Conservation (phyloP, 805 yeast genomes). For the Spathaspora gorwiae region DNA sequence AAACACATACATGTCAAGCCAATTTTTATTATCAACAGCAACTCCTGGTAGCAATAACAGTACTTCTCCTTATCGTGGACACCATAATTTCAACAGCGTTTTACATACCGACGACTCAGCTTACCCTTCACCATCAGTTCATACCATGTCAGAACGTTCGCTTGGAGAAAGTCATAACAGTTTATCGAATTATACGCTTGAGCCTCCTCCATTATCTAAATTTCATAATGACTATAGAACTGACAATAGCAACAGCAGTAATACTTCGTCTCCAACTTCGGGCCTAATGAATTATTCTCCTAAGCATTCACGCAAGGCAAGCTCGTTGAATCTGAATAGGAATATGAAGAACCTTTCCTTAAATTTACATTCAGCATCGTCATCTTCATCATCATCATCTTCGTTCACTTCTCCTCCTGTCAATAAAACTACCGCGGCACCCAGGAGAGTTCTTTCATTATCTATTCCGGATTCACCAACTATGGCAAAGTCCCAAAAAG, state of each 20-base stretch:
- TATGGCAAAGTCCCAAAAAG: neutral
- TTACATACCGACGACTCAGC: too few species aligned
- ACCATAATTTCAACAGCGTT: too few species aligned
- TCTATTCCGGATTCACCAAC: slow-evolving; percentile 1
- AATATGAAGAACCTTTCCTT: slow-evolving; percentile 37
- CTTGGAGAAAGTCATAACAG: neutral
- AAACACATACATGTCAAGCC: too few species aligned
- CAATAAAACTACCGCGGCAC: neutral
- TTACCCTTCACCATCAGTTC: neutral
- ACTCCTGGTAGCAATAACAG: too few species aligned
- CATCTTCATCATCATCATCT: slow-evolving; percentile 1
- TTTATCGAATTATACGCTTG: neutral
- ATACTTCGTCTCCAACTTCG: neutral
- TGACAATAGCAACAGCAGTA: neutral
- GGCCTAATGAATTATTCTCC: slow-evolving; percentile 32
- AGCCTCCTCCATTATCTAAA: neutral
- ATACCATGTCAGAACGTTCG: neutral
- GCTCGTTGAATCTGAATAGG: slow-evolving; percentile 24
- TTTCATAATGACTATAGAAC: neutral
- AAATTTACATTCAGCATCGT: slow-evolving; percentile 14
- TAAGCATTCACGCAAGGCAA: slow-evolving; percentile 29
- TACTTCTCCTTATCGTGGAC: too few species aligned
- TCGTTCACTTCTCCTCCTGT: slow-evolving; percentile 3
- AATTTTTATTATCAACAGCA: too few species aligned
- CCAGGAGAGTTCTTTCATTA: neutral